Evolutionary conservation across 1,284 basidiomycete species (phyloP), one percentile per base, ranked within the genome.

Genomic region (Apiotrichum siamense): DNA sequence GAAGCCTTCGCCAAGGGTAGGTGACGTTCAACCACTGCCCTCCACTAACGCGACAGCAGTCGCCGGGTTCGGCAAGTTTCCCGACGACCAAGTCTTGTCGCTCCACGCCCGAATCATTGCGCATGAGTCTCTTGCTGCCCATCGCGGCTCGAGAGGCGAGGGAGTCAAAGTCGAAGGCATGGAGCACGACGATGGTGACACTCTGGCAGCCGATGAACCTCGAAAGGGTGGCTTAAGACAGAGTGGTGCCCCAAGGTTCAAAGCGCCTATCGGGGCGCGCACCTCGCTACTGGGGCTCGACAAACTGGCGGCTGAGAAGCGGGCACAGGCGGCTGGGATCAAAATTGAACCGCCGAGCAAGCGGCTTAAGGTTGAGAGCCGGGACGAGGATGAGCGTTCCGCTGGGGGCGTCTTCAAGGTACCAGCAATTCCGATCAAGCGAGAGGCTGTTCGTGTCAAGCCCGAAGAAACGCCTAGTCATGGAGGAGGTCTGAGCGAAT

Each of bases 381-480:
- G 74, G 54, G 80, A 83, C 47, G 67, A 66, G 33, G 60, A 69
- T 27, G 63, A 57, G 4, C 55, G 47, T 7, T 56, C 51, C 3
- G 54, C 67, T 18, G 78, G 78, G 27, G 77, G 81, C 39, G 84
- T 84, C 25, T 94, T 94, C 77, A 96, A 94, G 79, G 89, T 93
- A 7, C 90, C 90, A 1, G 79, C 71, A 26, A 64, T 92, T 11
- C 78, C 49, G 73, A 79, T 73, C 17, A 79, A 83, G 39, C 72
- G 77, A 13, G 76, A 76, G 33, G 81, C 85, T 61, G 70, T 79
- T 2, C 81, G 92, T 12, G 83, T 87, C 54, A 77, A 86, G 60
- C 87, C 84, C 0, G 86, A 87, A 59, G 91, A 94, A 60, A 97
- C 92, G 0, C 92, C 92, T 0, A 93, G 91, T n/a, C 88, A 93